phyloP scores from a whole-genome alignment of 257 asterid species.

The Solanum ossicruentum region DNA sequence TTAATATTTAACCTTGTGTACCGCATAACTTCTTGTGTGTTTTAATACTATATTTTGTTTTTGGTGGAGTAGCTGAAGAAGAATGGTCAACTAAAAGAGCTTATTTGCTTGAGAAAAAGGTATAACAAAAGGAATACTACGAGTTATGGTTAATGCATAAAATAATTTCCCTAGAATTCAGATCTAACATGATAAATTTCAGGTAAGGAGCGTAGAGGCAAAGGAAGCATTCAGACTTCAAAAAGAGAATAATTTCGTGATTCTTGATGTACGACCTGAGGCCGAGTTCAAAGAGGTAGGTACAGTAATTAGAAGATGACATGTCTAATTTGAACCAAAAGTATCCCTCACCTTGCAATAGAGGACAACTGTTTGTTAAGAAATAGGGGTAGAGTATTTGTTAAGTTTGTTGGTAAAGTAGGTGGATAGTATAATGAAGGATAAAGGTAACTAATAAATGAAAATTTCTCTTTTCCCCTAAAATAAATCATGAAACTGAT shows the following conservation, averaged over 20 bases:
- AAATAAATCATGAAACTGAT: not conserved
- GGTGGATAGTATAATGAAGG: not conserved
- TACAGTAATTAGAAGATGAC: not conserved
- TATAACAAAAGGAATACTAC: not conserved
- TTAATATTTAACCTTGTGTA: no score
- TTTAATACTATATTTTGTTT: not conserved
- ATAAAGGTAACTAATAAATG: not conserved
- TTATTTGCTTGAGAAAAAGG: conserved; percentile 63
- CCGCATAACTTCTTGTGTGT: not conserved
- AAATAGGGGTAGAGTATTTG: no score
- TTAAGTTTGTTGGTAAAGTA: no score
- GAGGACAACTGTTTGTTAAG: no score
- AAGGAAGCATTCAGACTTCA: conserved; percentile 83
- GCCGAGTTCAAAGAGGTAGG: conserved; percentile 92
- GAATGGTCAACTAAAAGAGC: conserved; percentile 80
- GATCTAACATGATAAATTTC: not conserved
- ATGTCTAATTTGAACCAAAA: no score
- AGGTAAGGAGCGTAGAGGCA: conserved; percentile 87
- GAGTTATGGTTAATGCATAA: not conserved
- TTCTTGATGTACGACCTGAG: conserved; percentile 90
- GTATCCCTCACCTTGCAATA: no score
- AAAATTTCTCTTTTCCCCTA: not conserved
- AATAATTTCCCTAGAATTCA: no score
- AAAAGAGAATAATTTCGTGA: conserved; percentile 64
- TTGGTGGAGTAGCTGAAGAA: conserved; percentile 73